phyloP scores from a whole-genome alignment of 2,329 filamentous ascomycete genomes.

The Microdochium trichocladiopsis region DNA sequence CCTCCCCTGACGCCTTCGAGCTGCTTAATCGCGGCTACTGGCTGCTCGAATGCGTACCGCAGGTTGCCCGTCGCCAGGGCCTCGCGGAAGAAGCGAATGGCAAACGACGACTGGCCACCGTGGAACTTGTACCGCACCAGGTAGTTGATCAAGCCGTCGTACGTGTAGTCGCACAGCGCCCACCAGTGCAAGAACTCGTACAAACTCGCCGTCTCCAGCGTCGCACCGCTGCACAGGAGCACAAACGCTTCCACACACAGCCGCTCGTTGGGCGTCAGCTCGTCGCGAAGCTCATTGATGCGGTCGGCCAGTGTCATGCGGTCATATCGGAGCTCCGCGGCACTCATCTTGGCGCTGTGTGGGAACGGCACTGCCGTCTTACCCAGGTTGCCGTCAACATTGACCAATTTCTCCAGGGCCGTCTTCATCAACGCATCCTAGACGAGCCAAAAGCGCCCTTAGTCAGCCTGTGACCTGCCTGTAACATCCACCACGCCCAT shows the following conservation, averaged over 20 bases:
- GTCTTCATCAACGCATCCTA: slow-evolving; percentile 8
- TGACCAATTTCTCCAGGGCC: slow-evolving; percentile 15
- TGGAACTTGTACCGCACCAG: slow-evolving; percentile 18
- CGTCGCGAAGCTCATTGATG: slow-evolving; percentile 17
- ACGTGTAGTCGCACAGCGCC: slow-evolving; percentile 5
- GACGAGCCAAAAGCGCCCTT: too few relatives aligned
- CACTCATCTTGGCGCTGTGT: too few relatives aligned
- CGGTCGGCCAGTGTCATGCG: slow-evolving; percentile 17
- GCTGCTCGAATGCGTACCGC: slow-evolving; percentile 16
- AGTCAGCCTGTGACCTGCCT: too few relatives aligned
- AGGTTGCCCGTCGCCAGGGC: slow-evolving; percentile 10
- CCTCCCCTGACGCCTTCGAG: slow-evolving; percentile 6
- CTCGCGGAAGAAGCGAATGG: slow-evolving; percentile 17
- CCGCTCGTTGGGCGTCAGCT: slow-evolving; percentile 18
- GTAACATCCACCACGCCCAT: too few relatives aligned
- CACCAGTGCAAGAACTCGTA: slow-evolving; percentile 12
- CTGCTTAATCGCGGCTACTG: slow-evolving; percentile 10
- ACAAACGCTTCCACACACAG: slow-evolving; percentile 15
- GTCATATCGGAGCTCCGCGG: too few relatives aligned
- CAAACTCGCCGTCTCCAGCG: slow-evolving; percentile 13
- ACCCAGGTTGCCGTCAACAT: slow-evolving; percentile 17
- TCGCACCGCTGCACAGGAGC: slow-evolving; percentile 15
- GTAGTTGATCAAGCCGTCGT: slow-evolving; percentile 9
- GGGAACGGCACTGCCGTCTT: slow-evolving; percentile 15
- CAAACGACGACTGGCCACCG: slow-evolving; percentile 18